Evolutionary conservation across 2,329 filamentous ascomycete genomes (phyloP), one percentile per base, ranked within the genome.

Genomic region (Trichoderma sp.): DNA sequence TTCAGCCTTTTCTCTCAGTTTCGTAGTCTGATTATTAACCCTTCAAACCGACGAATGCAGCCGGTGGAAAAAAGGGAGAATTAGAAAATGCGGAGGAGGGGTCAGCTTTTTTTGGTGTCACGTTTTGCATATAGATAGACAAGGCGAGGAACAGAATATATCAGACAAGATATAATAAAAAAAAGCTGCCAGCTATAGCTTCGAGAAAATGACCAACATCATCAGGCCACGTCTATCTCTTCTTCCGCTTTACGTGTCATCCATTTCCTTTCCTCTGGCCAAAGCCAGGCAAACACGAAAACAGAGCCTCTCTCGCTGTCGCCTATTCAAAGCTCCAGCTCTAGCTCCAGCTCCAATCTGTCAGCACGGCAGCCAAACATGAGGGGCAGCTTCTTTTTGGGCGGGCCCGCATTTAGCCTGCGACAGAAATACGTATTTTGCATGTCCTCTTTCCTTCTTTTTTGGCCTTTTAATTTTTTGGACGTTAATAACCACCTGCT

Each of bases 321-420:
- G 47, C 21, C 47, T 24, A 5, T 49, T 5, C 47, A 49, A 35
- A 35, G 47, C 47, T 21, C 21, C 21, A 21, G 47, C 47, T 49
- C n/a, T 10, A 21, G 19, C n/a, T 21, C 10, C n/a, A n/a, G n/a
- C n/a, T 47, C n/a, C 43, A 47, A 47, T 47, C 21, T 47, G 43
- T 47, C 43, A 21, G 40, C 40, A 43, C 40, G 1, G 40, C 19
- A 43, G 43, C 16, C 47, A 49, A 49, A 49, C 47, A 21, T 35
- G 43, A 62, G 60, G 60, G 60, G 60, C 60, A 62, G 52, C 55
- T 24, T 58, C 37, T 16, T 13, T 58, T 57, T 21, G 7, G 21
- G n/a, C 47, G 47, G 47, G 47, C 47, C 47, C 43, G 6, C 47
- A n/a, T 62, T 61, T 62, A 62, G 59, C 59, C 59, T 62, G 19